Evolutionary conservation across 106 monocot genomes (phyloP).

Genomic region (Acorus gramineus): DNA sequence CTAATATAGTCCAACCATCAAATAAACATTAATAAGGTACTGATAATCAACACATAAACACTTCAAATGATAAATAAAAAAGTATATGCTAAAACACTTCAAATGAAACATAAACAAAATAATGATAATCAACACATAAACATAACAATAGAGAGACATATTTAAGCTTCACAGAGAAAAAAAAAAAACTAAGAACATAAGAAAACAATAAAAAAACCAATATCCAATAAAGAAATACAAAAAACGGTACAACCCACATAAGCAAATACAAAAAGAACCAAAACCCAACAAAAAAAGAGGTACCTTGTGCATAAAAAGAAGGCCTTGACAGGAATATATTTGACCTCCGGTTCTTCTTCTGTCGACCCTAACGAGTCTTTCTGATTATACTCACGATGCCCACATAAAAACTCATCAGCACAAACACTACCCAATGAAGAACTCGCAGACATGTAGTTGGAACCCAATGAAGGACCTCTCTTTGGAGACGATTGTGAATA

Average conservation of each 20-base stretch:
- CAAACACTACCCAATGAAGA: too few relatives aligned
- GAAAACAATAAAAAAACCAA: background rate
- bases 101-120: too few relatives aligned
- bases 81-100: too few relatives aligned
- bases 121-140: too few relatives aligned
- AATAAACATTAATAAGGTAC: background rate
- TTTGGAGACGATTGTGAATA: too few relatives aligned
- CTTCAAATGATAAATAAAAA: background rate
- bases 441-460: too few relatives aligned
- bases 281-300: background rate
- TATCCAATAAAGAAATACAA: background rate
- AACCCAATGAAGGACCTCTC: too few relatives aligned
- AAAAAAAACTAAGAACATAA: background rate
- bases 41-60: background rate
- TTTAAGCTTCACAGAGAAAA: too few relatives aligned
- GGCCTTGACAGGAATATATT: constrained; percentile 52
- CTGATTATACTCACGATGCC: constrained; percentile 6
- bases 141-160: too few relatives aligned
- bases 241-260: background rate
- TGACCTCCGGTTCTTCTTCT: constrained; percentile 27
- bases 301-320: constrained; percentile 54
- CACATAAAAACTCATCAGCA: background rate
- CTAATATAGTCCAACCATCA: background rate
- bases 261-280: background rate
- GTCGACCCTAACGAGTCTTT: constrained; percentile 4